Evolutionary conservation across 257 asterid genomes (phyloP).

Genomic region (Solanum etuberosum): DNA sequence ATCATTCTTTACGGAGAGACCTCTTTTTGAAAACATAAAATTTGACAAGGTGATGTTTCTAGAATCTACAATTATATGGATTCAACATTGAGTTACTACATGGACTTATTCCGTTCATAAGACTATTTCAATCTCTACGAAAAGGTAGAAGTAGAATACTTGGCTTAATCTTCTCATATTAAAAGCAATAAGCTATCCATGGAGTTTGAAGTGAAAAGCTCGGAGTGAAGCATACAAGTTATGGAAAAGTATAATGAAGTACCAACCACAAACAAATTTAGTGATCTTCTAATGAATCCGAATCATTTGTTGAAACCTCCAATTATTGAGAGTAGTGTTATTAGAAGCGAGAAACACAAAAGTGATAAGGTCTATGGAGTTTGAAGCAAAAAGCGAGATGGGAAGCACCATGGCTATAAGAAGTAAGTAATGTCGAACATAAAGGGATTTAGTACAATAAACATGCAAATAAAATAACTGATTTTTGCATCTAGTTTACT

Average conservation of each 20-base stretch:
- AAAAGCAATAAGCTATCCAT: background rate
- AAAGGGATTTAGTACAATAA: background rate
- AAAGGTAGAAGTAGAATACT: background rate
- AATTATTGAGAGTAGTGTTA: background rate
- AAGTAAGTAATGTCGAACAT: background rate
- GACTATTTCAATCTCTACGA: background rate
- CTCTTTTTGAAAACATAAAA: background rate
- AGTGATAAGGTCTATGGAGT: background rate
- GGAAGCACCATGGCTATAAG: background rate
- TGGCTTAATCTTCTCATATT: background rate
- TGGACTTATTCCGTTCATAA: background rate
- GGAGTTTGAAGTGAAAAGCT: background rate
- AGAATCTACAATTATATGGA: background rate
- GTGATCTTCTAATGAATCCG: background rate
- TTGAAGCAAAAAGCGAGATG: background rate
- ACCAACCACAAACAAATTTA: background rate
- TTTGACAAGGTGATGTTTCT: background rate
- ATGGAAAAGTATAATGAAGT: background rate
- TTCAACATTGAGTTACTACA: background rate
- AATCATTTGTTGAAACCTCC: background rate
- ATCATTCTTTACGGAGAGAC: background rate
- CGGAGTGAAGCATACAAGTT: background rate
- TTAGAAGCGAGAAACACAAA: background rate
- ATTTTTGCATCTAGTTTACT: background rate
- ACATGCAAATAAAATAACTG: background rate